A percentile compares a stretch with the other conserved stretches of the same genome.
phyloP scores from a whole-genome alignment of 2,329 filamentous ascomycete genomes.

The Claviceps quebecensis region DNA sequence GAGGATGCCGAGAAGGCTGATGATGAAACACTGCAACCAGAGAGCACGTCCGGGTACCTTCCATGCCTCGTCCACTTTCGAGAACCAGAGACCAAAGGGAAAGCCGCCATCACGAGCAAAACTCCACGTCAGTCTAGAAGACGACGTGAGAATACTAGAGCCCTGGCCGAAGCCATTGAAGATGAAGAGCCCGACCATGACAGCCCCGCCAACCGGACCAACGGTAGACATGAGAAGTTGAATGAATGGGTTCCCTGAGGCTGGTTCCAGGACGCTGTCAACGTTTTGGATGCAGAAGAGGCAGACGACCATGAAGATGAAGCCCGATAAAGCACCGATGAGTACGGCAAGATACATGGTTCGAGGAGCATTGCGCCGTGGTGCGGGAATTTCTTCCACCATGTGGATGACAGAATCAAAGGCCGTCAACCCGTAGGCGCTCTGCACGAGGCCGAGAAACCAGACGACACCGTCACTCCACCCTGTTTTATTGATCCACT shows the following conservation, averaged over 20 bases:
- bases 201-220: conserved; percentile 24
- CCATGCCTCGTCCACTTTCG: conserved; percentile 29
- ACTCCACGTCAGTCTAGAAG: conserved; percentile 38
- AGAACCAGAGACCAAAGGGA: conserved; percentile 32
- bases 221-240: conserved; percentile 27
- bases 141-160: conserved; percentile 34
- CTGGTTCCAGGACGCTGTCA: conserved; percentile 24
- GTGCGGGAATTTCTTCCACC: conserved; percentile 41
- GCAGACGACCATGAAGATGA: conserved; percentile 38
- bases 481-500: conserved; percentile 31
- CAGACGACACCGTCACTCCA: conserved; percentile 42
- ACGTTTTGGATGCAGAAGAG: conserved; percentile 36
- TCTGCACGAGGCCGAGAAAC: conserved; percentile 43
- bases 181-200: conserved; percentile 36
- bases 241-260: conserved; percentile 32
- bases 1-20: conserved; percentile 34
- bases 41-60: conserved; percentile 37
- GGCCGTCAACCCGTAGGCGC: conserved; percentile 39
- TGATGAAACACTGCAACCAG: conserved; percentile 33
- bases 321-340: conserved; percentile 32
- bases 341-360: conserved; percentile 39
- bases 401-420: conserved; percentile 47
- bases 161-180: conserved; percentile 41
- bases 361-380: conserved; percentile 33
- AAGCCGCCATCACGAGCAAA: conserved; percentile 39